Evolutionary conservation across 331 rosid genomes (phyloP), one percentile per base, ranked within the genome.

Genomic region (Malus hybrid): DNA sequence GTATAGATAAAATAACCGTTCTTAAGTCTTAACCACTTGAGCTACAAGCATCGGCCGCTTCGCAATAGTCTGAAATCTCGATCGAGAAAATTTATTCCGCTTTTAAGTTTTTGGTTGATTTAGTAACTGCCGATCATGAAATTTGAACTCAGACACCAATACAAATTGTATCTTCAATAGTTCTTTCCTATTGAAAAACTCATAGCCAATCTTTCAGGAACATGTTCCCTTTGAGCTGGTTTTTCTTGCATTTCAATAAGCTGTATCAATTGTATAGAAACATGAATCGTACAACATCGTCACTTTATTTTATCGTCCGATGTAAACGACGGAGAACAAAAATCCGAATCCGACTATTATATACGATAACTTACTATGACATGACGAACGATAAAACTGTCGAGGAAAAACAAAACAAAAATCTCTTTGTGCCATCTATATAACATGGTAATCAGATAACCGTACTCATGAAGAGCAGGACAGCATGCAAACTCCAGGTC

Each of bases 401-500:
- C 16, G 58, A 14, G 58, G 58, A 52, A 53, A 53, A 18, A 42
- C 14, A 42, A 4, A 63, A 34, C 22, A 22, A 22, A 36, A 22
- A 10, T 60, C 69, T 61, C 8, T n/a, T 39, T 60, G 10, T 16
- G 68, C 63, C 77, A 61, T 26, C 60, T 36, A n/a, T 73, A 18
- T 61, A 16, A 42, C 68, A 73, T 42, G 44, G 48, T 42, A 42
- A 18, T 22, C 68, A 50, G 61, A 63, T 9, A 64, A 64, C 48
- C 19, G 42, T 3, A 62, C 68, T 91, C 85, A 94, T 10, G 99
- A 94, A 57, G 99, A 94, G 84, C 99, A 94, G 74, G 99, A 94
- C 73, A 94, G 97, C 99, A 94, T 92, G 84, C 99, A 82, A 36
- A 92, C 99, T 39, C 99, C 99, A 22, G 99, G 99, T 52, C 99